Conservation (phyloP, 2,329 filamentous ascomycete genomes). For the Coniella lustricola region DNA sequence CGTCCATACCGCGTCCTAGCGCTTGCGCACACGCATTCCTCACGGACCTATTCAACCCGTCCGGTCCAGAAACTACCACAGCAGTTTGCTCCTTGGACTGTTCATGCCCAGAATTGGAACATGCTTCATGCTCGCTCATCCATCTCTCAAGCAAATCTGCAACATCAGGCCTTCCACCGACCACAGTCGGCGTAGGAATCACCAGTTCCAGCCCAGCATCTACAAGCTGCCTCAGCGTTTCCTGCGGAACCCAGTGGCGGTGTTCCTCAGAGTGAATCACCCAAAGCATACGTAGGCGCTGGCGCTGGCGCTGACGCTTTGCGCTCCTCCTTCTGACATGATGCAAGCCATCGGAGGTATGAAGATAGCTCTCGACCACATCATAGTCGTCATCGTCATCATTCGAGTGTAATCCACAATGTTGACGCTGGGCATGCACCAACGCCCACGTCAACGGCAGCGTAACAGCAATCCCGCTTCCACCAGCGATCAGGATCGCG, state of each 20-base stretch:
- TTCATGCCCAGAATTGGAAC: too few relatives aligned
- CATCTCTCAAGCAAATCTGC: slow-evolving; percentile 33
- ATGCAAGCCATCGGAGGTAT: too few relatives aligned
- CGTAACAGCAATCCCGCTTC: slow-evolving; percentile 57
- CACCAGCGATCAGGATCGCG: slow-evolving; percentile 53
- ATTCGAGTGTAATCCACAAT: too few relatives aligned
- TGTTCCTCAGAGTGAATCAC: slow-evolving; percentile 48
- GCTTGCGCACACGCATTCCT: slow-evolving; percentile 49
- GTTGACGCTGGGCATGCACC: too few relatives aligned
- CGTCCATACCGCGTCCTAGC: slow-evolving; percentile 38
- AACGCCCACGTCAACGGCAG: slow-evolving; percentile 54
- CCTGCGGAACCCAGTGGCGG: slow-evolving; percentile 44
- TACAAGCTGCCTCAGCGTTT: slow-evolving; percentile 41
- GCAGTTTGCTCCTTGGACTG: slow-evolving; percentile 28
- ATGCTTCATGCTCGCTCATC: too few relatives aligned
- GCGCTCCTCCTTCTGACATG: slow-evolving; percentile 7
- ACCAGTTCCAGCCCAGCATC: slow-evolving; percentile 43
- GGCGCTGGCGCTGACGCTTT: too few relatives aligned
- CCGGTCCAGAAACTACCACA: slow-evolving; percentile 55
- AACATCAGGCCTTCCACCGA: slow-evolving; percentile 48
- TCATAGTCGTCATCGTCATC: slow-evolving; percentile 1
- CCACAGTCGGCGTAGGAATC: slow-evolving; percentile 46
- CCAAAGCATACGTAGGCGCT: slow-evolving; percentile 55
- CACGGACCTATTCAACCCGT: slow-evolving; percentile 53
- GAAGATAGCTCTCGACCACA: too few relatives aligned